phyloP scores from a whole-genome alignment of 768 basidiomycete genomes.

The Gymnopilus junonius region DNA sequence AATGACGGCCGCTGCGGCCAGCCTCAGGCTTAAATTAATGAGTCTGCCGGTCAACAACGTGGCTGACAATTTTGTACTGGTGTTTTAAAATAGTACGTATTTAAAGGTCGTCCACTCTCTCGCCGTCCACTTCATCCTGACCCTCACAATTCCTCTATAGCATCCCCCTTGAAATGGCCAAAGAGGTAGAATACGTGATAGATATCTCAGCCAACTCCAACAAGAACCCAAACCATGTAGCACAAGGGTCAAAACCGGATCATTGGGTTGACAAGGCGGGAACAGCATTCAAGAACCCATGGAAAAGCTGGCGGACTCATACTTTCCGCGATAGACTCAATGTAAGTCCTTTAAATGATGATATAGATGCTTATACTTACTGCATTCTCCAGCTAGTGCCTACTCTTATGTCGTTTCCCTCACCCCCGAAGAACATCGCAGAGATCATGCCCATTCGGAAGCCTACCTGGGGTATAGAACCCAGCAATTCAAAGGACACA shows the following conservation, averaged over 20 bases:
- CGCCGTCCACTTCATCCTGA: not conserved
- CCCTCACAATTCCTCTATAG: not conserved
- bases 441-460: conserved; percentile 36
- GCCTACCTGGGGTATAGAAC: conserved; percentile 39
- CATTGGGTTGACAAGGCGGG: conserved; percentile 31
- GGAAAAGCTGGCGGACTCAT: conserved; percentile 31
- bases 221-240: conserved; percentile 15
- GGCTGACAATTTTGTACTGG: too few relatives aligned
- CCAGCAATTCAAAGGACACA: not conserved
- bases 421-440: conserved; percentile 18
- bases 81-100: too few relatives aligned
- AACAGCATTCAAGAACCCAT: conserved; percentile 30
- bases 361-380: not conserved
- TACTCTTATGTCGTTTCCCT: conserved; percentile 6
- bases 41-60: too few relatives aligned
- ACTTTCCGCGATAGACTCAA: conserved; percentile 15
- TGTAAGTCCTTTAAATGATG: conserved; percentile 11
- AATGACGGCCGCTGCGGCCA: too few relatives aligned
- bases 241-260: conserved; percentile 19
- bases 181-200: not conserved
- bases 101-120: not conserved
- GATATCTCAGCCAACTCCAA: conserved; percentile 7
- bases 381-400: conserved; percentile 9
- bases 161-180: not conserved
- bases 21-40: too few relatives aligned